These are phyloP conservation scores for Suhomyces prunicola DNA, from an alignment of 805 yeast species.

Conservation along the genomic window DNA sequence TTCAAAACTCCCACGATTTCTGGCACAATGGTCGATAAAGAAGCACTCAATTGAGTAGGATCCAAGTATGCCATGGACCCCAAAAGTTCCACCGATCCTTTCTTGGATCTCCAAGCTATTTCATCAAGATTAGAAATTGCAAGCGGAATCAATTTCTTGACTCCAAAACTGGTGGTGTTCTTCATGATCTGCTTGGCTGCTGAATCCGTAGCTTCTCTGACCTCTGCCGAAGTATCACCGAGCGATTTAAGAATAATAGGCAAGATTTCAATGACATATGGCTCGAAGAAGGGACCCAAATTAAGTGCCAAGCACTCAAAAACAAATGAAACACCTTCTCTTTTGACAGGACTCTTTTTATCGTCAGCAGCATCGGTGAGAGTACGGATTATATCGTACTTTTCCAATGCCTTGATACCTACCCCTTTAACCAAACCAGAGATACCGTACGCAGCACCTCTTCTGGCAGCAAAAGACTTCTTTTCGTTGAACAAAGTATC, in stretches of 20 bases:
- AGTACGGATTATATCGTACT: conserved; percentile 71
- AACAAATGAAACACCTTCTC: conserved; percentile 87
- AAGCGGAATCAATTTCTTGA: conserved; percentile 84
- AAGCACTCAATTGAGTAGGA: conserved; percentile 88
- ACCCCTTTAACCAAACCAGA: conserved; percentile 91
- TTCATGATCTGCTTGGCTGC: conserved; percentile 90
- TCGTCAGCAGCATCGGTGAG: conserved; percentile 85
- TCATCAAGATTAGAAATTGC: conserved; percentile 85
- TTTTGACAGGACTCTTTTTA: conserved; percentile 63
- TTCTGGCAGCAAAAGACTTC: conserved; percentile 48
- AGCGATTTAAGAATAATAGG: conserved; percentile 77
- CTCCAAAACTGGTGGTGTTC: conserved; percentile 87
- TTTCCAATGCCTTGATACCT: conserved; percentile 75
- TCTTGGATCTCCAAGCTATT: conserved; percentile 92
- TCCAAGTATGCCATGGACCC: conserved; percentile 98
- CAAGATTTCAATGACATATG: conserved; percentile 84
- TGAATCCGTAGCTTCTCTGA: conserved; percentile 81
- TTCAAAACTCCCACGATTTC: conserved; percentile 92
- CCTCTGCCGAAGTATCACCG: conserved; percentile 84
- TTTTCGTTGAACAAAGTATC: conserved; percentile 55
- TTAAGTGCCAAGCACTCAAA: conserved; percentile 80
- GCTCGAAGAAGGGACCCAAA: conserved; percentile 80
- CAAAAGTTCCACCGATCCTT: conserved; percentile 91
- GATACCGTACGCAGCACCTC: conserved; percentile 96
- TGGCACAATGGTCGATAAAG: conserved; percentile 88